Percentiles rank a stretch among this genome's conserved stretches.
Evolutionary conservation across 495 filamentous ascomycete genomes (phyloP).

Genomic region (Cenococcum geophilum): DNA sequence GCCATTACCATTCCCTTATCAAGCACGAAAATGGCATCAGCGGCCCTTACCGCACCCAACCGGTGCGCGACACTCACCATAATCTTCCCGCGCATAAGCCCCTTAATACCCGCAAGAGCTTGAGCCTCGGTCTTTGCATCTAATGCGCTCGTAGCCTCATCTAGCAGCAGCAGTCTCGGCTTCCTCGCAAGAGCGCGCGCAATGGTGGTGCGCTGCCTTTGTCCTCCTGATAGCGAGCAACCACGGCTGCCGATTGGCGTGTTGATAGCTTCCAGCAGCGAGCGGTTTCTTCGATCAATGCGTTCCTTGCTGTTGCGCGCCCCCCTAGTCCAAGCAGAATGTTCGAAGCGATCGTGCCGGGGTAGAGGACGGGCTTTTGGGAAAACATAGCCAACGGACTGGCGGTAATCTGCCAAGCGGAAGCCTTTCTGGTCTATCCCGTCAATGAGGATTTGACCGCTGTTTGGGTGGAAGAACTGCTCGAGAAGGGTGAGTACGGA

Average conservation of each 20-base stretch:
- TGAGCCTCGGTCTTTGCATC: slow-evolving; percentile 57
- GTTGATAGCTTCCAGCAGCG: slow-evolving; percentile 22
- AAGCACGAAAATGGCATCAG: slow-evolving; percentile 70
- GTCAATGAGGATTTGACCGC: slow-evolving; percentile 19
- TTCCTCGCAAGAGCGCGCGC: slow-evolving; percentile 25
- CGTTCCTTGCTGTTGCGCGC: slow-evolving; percentile 36
- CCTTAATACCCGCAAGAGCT: slow-evolving; percentile 66
- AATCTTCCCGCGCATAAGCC: slow-evolving; percentile 63
- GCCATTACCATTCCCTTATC: slow-evolving; percentile 62
- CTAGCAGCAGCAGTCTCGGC: slow-evolving; percentile 27
- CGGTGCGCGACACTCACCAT: slow-evolving; percentile 81
- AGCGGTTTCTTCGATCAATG: slow-evolving; percentile 21
- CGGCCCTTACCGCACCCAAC: slow-evolving; percentile 65
- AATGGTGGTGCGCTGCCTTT: slow-evolving; percentile 25
- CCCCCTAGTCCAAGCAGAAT: slow-evolving; percentile 15
- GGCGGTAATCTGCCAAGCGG: slow-evolving; percentile 33
- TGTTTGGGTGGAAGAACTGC: slow-evolving; percentile 43
- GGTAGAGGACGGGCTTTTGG: slow-evolving; percentile 25
- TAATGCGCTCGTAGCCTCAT: slow-evolving; percentile 29
- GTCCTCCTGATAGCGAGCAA: slow-evolving; percentile 20
- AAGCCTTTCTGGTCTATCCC: slow-evolving; percentile 11
- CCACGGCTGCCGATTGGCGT: slow-evolving; percentile 29
- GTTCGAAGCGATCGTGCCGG: slow-evolving; percentile 25
- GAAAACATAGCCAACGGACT: slow-evolving; percentile 22
- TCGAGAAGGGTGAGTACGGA: slow-evolving; percentile 46